A percentile compares a stretch with the other conserved stretches of the same genome.
phyloP scores from a whole-genome alignment of 495 filamentous ascomycete genomes.

The Jackrogersella minutella region DNA sequence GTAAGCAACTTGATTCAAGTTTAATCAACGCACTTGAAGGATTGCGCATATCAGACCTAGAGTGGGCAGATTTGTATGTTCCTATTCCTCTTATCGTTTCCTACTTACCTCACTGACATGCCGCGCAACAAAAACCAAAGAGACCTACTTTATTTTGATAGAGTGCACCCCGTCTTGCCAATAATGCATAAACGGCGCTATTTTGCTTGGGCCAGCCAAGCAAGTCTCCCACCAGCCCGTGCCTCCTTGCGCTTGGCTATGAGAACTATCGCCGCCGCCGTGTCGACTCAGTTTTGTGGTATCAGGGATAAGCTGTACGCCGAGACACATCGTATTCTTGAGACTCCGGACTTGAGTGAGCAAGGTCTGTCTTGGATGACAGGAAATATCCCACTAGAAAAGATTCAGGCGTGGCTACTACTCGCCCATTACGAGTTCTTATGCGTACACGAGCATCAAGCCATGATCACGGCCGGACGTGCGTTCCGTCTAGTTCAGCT shows the following conservation, averaged over 20 bases:
- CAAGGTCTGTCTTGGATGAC: background rate
- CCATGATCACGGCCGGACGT: conserved; percentile 54
- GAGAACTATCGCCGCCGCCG: background rate
- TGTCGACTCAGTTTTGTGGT: conserved; percentile 10
- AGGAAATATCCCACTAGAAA: conserved; percentile 42
- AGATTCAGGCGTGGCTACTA: conserved; percentile 63
- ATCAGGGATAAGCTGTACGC: conserved; percentile 55
- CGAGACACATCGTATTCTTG: conserved; percentile 44
- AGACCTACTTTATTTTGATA: background rate
- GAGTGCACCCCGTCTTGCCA: background rate
- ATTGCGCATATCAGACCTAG: background rate
- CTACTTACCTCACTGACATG: background rate
- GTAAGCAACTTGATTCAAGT: background rate
- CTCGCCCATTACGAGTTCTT: conserved; percentile 61
- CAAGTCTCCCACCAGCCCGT: background rate
- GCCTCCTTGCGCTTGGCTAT: background rate
- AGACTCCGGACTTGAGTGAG: background rate
- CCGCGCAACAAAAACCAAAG: background rate
- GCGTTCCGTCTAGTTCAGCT: conserved; percentile 57
- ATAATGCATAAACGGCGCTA: background rate
- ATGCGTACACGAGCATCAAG: conserved; percentile 51
- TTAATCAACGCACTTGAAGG: background rate
- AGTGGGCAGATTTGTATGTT: background rate
- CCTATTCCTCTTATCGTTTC: background rate
- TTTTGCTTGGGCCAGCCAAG: background rate